Evolutionary conservation across 2,329 filamentous ascomycete species (phyloP), one percentile per base, ranked within the genome.

Genomic region (Aspergillus piperis): DNA sequence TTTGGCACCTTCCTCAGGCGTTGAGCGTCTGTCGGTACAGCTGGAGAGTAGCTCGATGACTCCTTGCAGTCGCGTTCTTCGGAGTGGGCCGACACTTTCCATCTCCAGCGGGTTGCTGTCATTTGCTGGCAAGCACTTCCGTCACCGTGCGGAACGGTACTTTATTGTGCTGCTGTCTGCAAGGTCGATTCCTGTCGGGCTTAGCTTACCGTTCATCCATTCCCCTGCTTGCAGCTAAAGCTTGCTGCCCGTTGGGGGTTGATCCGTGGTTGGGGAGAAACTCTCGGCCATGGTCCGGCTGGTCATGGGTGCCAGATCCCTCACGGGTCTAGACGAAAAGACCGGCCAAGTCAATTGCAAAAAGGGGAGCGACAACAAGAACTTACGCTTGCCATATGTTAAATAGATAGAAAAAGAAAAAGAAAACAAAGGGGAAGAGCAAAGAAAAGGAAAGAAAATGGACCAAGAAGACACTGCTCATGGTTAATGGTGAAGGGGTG

Each of bases 61-160:
- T 11, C 32, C 50, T 53, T 25, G 21, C 51, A 36, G 32, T 32
- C 11, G 30, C 8, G 8, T 53, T 25, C 21, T 39, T 17, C 30
- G 1, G 11, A 32, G 57, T 64, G 60, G 60, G 57, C 39, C 60
- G 6, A 13, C 38, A 15, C 19, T 42, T 42, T 36, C 32, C 32
- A 27, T 48, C n/a, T 15, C 10, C 3, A 13, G 25, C 36, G 17
- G 23, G 5, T 8, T 41, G 11, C 50, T 57, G 23, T 53, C 10
- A 65, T 64, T 64, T 38, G 64, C 60, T 62, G 62, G 64, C 50
- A 62, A 17, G 25, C 30, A 60, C 41, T 39, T 59, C 64, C 64
- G 62, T 60, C 47, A 58, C 55, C 55, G 39, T 53, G 57, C 54
- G 57, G 54, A 56, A 39, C 44, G 52, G 56, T 54, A 63, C 41